Conservation (phyloP, 768 basidiomycete genomes). For the Pleurotus tuber-regium region DNA sequence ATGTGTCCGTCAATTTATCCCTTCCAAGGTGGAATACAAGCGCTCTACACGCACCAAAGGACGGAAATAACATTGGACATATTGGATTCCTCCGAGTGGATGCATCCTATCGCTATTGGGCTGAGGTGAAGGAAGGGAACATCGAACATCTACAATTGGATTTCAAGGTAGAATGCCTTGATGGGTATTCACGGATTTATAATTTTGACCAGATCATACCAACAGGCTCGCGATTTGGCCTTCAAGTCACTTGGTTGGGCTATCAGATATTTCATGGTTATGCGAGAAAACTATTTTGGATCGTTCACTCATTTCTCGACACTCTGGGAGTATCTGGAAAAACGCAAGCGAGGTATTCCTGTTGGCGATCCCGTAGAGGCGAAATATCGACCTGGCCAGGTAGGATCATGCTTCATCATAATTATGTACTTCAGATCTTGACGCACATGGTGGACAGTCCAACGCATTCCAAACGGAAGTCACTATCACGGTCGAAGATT, state of each 20-base stretch:
- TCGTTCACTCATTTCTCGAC: constrained; percentile 92
- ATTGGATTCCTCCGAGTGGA: constrained; percentile 53
- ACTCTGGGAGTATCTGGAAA: constrained; percentile 79
- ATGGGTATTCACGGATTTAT: too few species aligned
- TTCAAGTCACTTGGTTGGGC: constrained; percentile 86
- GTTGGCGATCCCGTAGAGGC: constrained; percentile 79
- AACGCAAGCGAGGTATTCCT: constrained; percentile 51
- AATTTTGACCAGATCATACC: too few species aligned
- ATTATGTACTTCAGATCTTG: neutral
- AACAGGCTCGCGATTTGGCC: constrained; percentile 51
- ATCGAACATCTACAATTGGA: constrained; percentile 76
- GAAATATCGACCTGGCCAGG: constrained; percentile 81
- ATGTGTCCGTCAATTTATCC: constrained; percentile 56
- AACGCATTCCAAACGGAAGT: constrained; percentile 82
- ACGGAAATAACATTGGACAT: constrained; percentile 61
- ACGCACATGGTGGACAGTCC: constrained; percentile 40
- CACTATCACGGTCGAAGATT: constrained; percentile 47
- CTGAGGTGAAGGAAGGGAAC: constrained; percentile 62
- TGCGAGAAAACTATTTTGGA: constrained; percentile 94
- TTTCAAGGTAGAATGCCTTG: constrained; percentile 50
- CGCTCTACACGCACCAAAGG: constrained; percentile 59
- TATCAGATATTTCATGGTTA: constrained; percentile 81
- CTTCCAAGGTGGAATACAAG: constrained; percentile 91
- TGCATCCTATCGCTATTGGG: constrained; percentile 74
- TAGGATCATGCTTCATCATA: constrained; percentile 28